Conservation (phyloP, 1,284 basidiomycete genomes). For the Lentinula novae-zelandiae region DNA sequence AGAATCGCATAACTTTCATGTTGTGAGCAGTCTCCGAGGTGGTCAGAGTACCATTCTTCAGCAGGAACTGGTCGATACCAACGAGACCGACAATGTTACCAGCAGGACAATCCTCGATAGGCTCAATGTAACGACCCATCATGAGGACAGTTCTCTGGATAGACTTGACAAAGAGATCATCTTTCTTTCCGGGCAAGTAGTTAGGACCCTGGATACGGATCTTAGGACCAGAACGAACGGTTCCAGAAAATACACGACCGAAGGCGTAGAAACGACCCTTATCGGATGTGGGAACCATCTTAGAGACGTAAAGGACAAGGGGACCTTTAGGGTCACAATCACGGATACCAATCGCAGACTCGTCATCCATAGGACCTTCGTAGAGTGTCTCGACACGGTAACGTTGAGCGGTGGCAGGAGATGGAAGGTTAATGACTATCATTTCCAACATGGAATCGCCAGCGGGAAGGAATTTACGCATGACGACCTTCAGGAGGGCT, state of each 20-base stretch:
- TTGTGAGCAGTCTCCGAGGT: constrained; percentile 99
- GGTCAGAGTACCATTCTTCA: constrained; percentile 98
- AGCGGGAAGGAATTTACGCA: constrained; percentile 99
- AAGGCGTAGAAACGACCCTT: constrained; percentile 99
- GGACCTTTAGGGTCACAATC: constrained; percentile 98
- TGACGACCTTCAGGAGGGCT: constrained; percentile 94
- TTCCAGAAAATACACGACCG: constrained; percentile 99
- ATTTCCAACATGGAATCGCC: constrained; percentile 99
- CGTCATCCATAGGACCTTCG: constrained; percentile 99
- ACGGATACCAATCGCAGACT: constrained; percentile 97
- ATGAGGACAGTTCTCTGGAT: constrained; percentile 99
- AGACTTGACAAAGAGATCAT: constrained; percentile 97
- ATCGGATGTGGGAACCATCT: constrained; percentile 99
- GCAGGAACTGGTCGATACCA: constrained; percentile 99
- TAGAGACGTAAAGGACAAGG: constrained; percentile 98
- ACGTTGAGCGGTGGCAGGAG: constrained; percentile 93
- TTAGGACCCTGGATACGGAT: constrained; percentile 99
- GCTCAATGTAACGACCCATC: constrained; percentile 99
- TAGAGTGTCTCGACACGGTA: constrained; percentile 99
- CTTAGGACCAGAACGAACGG: constrained; percentile 95
- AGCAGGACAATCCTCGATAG: constrained; percentile 98
- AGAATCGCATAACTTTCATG: constrained; percentile 99
- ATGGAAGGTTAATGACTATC: constrained; percentile 99
- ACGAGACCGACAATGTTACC: constrained; percentile 99
- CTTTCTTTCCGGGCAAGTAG: constrained; percentile 98